These are phyloP conservation scores for Lactarius tabidus DNA, from an alignment of 768 basidiomycete species.

Conservation along the genomic window DNA sequence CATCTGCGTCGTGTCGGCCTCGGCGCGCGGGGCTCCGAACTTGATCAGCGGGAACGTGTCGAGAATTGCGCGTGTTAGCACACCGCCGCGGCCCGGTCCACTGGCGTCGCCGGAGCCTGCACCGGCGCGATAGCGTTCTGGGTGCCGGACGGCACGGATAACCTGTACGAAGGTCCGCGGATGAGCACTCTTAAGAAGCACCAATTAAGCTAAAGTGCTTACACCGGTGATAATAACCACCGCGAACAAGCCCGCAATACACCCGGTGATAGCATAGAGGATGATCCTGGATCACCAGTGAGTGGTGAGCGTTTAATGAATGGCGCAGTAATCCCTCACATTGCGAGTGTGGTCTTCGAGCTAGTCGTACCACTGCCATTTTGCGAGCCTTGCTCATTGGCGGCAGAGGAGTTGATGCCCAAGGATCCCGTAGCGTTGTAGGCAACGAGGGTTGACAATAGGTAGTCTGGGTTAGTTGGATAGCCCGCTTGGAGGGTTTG, in stretches of 20 bases:
- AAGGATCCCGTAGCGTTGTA: conserved; percentile 51
- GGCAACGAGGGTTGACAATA: conserved; percentile 66
- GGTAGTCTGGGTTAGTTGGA: conserved; percentile 50
- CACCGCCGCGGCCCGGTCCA: conserved; percentile 19
- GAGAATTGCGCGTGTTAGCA: conserved; percentile 82
- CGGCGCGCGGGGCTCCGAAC: conserved; percentile 45
- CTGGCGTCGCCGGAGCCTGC: conserved; percentile 48
- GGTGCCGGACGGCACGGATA: conserved; percentile 77
- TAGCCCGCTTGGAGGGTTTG: conserved; percentile 40
- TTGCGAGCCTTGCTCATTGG: conserved; percentile 28
- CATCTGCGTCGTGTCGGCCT: conserved; percentile 1
- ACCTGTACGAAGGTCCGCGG: conserved; percentile 43
- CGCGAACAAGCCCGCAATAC: conserved; percentile 80
- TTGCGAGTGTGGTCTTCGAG: conserved; percentile 50
- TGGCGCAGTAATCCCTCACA: conserved; percentile 43
- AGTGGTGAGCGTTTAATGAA: conserved; percentile 7
- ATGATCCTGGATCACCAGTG: conserved; percentile 53
- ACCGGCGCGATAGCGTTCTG: conserved; percentile 72
- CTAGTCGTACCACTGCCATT: background rate
- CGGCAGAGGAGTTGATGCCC: conserved; percentile 26
- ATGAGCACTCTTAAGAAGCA: background rate
- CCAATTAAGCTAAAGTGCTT: conserved; percentile 29
- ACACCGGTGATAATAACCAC: conserved; percentile 84
- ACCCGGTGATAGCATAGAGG: conserved; percentile 83
- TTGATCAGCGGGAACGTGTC: conserved; percentile 96